phyloP scores from a whole-genome alignment of 1,284 basidiomycete species.

The Rhodotorula sp. region DNA sequence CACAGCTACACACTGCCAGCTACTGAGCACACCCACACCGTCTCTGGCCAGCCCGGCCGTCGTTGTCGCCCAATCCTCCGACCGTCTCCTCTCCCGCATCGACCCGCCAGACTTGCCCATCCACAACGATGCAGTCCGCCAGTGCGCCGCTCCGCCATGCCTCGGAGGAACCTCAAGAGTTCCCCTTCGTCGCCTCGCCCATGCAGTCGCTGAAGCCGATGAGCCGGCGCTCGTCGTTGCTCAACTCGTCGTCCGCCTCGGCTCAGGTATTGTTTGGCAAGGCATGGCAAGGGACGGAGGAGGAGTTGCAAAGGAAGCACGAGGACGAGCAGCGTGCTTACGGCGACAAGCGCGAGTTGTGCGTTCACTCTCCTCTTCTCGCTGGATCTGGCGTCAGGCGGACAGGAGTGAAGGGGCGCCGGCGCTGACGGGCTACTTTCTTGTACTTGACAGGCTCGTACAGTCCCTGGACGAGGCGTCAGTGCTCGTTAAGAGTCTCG shows the following conservation, averaged over 20 bases:
- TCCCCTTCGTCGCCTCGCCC: conserved; percentile 13
- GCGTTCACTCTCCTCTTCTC: conserved; percentile 8
- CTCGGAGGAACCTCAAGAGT: conserved; percentile 7
- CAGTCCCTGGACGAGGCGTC: conserved; percentile 37
- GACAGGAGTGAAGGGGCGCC: neutral
- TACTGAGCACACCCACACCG: too few relatives aligned
- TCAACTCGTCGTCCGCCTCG: neutral
- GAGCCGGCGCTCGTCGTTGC: neutral
- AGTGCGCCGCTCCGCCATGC: neutral
- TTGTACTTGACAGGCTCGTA: conserved; percentile 29
- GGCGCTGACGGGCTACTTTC: conserved; percentile 1
- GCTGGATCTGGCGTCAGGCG: too few relatives aligned
- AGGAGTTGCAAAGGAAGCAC: conserved; percentile 15
- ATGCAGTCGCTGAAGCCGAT: neutral
- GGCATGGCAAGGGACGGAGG: neutral
- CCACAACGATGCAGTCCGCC: conserved; percentile 11
- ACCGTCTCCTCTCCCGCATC: neutral
- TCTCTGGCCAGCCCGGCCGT: neutral
- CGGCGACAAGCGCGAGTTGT: conserved; percentile 41
- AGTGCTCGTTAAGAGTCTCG: conserved; percentile 34
- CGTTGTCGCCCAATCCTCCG: neutral
- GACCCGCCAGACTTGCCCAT: neutral
- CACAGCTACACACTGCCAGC: too few relatives aligned
- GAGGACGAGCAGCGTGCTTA: conserved; percentile 33
- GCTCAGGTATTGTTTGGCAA: neutral